Evolutionary conservation across 2,329 filamentous ascomycete genomes (phyloP), one percentile per base, ranked within the genome.

Genomic region (Cephalotrichum gorgonifer): DNA sequence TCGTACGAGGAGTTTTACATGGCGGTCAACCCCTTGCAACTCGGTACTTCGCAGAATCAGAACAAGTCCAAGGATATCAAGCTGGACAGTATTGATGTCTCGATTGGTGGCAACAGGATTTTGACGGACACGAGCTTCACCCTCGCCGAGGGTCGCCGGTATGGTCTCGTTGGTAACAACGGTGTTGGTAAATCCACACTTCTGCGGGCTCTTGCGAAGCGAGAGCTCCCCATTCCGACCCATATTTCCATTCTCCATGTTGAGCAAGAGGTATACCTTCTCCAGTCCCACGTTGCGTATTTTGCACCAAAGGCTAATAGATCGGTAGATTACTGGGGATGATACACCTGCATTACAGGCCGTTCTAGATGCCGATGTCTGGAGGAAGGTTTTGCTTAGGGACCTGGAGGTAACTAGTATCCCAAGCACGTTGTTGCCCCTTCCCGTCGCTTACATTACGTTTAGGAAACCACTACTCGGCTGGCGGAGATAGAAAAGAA

Each of bases 1-100:
- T 94, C 88, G 38, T 98, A 98, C 64, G 93, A 98, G 69, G 93
- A 98, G 65, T 97, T 98, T 71, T 98, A 95, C 78, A 97, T 98
- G 93, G 85, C 88, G 48, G 93, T 98, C 73, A 98, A 98, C 67
- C 93, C 93, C 53, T 78, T 98, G 54, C 91, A 97, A 64, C 61
- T 97, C 52, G 91, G 89, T 49, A 71, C 75, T 55, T 66, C 78
- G 50, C 67, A 83, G 52, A 77, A 83, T 28, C 71, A 85, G 52
- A 79, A 81, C 56, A 98, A 97, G 82, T 95, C 90, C 67, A 98
- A 98, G 75, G 93, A 98, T 64, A 90, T 98, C 75, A 98, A 97
- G 72, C 74, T 98, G 57, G 93, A 98, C 68, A 89, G 87, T 58
- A 88, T 95, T 62, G 93, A 98, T 66, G 86, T 98, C 49, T 86